Evolutionary conservation across 768 basidiomycete genomes (phyloP), one percentile per base, ranked within the genome.

Genomic region (Nevesoporus exiguus): DNA sequence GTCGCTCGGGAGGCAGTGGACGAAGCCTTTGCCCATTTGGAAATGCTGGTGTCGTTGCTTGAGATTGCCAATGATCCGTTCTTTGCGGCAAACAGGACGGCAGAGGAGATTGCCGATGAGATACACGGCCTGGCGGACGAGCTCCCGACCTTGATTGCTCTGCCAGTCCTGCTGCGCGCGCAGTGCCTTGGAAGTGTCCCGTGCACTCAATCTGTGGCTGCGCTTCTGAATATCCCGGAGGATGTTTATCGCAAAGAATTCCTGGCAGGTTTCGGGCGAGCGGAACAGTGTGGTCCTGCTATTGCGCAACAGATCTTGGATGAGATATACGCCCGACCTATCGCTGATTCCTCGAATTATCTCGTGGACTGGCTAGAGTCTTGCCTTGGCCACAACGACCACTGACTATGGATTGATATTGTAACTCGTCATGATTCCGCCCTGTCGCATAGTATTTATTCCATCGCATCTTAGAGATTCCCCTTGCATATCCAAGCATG

Each of bases 1-100:
- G 68, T 88, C 9, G 90, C 90, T n/a, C 76, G 78, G 37, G 90
- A 93, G 66, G 90, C 88, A 6, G 88, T 92, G 10, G 84, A 87
- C 50, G 90, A 91, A 62, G 90, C 87, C 2, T 83, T 86, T 60
- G 80, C 79, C 51, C 85, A 82, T 15, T 71, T 92, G 25, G 72
- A 76, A 59, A 78, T 82, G 21, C 69, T 92, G 17, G 73, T 74
- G 15, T 72, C 76, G 10, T 74, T 90, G 25, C 73, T 90, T 14
- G 84, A 86, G 54, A 75, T 74, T 15, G 73, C 78, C 15, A 70
- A 64, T 25, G 56, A 72, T 34, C 76, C 74, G 5, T 54, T 61
- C 21, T 62, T 61, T 40, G 52, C 29, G 27, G 45, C 37, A n/a
- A 55, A 61, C 27, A 68, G 61, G 47, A 54, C 65, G 21, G 44